Evolutionary conservation across 441 rosid species (phyloP), one percentile per base, ranked within the genome.

Genomic region (Sinapis alba): DNA sequence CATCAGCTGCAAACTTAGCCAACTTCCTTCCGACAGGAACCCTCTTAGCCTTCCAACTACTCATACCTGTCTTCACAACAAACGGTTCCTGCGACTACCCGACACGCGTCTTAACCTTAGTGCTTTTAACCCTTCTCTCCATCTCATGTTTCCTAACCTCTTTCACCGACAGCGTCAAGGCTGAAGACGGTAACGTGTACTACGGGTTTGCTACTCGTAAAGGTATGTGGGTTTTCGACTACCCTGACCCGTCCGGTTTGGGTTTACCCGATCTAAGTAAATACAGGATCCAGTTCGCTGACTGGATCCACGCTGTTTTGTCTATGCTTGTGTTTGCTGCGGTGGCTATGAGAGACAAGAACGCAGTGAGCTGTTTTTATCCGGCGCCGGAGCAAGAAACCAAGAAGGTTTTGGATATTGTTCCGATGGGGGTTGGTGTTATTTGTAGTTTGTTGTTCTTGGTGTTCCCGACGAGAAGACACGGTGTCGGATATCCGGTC

Each of bases 11-110:
- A 8, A 86, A 84, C 81, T 79, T 89, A 10, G 86, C 94, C 7
- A 86, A 89, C 74, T 89, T 89, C 76, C 91, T 89, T 57, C 91
- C 94, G 0, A 89, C 94, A 5, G 91, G 94, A 21, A 87, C 94
- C 5, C 82, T 89, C 4, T 64, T 87, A 45, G 91, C 94, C 3
- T 87, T 89, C 84, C 87, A 84, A 79, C 78, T 89, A 7, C 87
- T 89, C 38, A 78, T 81, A 9, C 91, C 94, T 0, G 66, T 83
- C 65, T 89, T 89, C 84, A 87, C 94, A 74, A 79, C 76, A 66
- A 86, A 84, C 79, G 94, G 94, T 7, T 50, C 80, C 0, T 89
- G 94, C 64, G 91, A 89, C 28, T 8, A 79, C 54, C 60, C 83
- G 53, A 86, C 89, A 0, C 82, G 86, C 24, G 21, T 78, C 28